phyloP scores from a whole-genome alignment of 345 rosid species.

The Rhodamnia rubescens region DNA sequence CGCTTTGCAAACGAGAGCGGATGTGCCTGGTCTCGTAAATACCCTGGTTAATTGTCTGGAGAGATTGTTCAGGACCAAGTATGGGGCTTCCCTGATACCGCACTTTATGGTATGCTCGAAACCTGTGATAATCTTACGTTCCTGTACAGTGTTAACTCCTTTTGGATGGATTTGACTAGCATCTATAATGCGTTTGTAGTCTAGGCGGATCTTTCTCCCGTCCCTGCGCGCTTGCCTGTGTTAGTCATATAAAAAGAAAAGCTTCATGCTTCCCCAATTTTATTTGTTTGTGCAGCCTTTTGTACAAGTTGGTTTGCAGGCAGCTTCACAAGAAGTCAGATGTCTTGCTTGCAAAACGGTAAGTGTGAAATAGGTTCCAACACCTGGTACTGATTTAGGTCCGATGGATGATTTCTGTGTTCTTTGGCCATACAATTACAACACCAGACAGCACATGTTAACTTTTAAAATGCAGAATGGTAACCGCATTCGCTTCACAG shows the following conservation, averaged over 20 bases:
- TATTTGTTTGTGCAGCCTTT: conserved; percentile 38
- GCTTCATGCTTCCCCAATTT: background rate
- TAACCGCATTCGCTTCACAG: background rate
- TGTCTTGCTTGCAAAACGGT: conserved; percentile 82
- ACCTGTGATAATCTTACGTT: background rate
- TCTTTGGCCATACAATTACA: background rate
- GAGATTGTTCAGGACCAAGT: conserved; percentile 54
- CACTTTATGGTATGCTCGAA: conserved; percentile 49
- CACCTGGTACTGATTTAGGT: background rate
- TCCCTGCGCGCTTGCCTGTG: background rate
- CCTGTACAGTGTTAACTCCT: background rate
- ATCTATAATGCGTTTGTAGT: background rate
- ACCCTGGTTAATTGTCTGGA: conserved; percentile 61
- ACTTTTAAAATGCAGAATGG: background rate
- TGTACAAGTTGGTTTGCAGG: conserved; percentile 58
- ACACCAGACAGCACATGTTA: background rate
- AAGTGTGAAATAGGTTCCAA: conserved; percentile 4
- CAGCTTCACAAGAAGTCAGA: conserved; percentile 46
- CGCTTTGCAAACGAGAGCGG: conserved; percentile 46
- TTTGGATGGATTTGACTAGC: background rate
- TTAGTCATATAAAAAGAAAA: background rate
- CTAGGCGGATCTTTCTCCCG: background rate
- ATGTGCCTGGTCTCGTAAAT: conserved; percentile 42
- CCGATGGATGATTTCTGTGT: background rate
- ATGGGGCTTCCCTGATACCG: conserved; percentile 72